Evolutionary conservation across 192 early-diverging fungal species (phyloP), one percentile per base, ranked within the genome.

Genomic region (Coemansia sp.): DNA sequence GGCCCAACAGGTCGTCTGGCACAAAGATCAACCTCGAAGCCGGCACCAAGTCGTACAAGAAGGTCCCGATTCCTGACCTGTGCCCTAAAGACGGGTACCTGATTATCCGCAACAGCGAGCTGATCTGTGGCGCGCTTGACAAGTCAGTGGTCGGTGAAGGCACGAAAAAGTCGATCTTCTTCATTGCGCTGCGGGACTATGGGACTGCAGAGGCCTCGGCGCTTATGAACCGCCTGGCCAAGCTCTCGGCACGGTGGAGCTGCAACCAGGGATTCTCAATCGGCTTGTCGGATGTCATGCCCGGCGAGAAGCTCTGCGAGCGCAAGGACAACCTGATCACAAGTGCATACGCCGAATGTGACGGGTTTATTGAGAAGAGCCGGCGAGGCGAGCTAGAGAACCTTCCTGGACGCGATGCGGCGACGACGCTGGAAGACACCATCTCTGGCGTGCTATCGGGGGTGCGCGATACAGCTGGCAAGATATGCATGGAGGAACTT

Each of bases 111-210:
- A 94, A 98, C 75, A 91, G 89, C 65, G 93, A 95, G 65, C 75
- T 99, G 25, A 82, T 99, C 79, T 91, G 86, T 60, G 97, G 97
- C 38, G 75, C 81, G 2, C 75, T 98, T 38, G 95, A 98, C 77
- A 99, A 99, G 75, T 77, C 82, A 1, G 82, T 94, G 48, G 92
- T 99, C 21, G 96, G 96, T 44, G 97, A 94, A 60, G 92, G 92
- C 39, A 96, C 86, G 73, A 96, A 96, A 61, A 87, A 88, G 28
- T 90, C 90, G 0, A 78, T 97, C 30, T 97, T 99, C 64, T 97
- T 92, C 65, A 80, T 87, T 42, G 89, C 92, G 18, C 60, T 98
- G 56, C 79, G 92, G 39, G 94, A 99, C 73, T 95, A 85, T 59
- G 92, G 97, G 3, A 72, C 86, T 4, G 69, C 75, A 14, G 87